phyloP scores from a whole-genome alignment of 192 early-diverging fungal species.

The Coemansia asiatica region DNA sequence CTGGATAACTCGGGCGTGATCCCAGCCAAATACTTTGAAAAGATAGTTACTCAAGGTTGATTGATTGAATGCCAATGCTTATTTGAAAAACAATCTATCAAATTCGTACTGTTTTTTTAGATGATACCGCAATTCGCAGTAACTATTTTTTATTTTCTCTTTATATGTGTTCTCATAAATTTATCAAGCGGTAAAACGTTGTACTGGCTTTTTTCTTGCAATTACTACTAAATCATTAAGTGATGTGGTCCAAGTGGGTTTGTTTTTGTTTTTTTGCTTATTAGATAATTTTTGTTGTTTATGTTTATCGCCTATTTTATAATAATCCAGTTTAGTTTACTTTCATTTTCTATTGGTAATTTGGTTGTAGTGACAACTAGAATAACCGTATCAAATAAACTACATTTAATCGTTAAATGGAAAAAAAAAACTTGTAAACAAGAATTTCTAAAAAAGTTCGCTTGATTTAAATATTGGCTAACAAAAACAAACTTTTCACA shows the following conservation, averaged over 20 bases:
- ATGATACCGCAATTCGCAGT: neutral
- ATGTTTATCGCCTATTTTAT: neutral
- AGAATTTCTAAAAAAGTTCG: too few species aligned
- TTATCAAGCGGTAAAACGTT: neutral
- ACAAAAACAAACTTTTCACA: neutral
- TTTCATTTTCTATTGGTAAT: neutral
- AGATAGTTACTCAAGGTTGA: slow-evolving; percentile 48
- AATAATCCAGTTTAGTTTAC: neutral
- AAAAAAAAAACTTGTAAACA: neutral
- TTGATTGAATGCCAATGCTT: too few species aligned
- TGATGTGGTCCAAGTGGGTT: neutral
- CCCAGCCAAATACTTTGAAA: slow-evolving; percentile 64
- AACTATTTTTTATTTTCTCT: neutral
- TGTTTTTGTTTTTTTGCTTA: neutral
- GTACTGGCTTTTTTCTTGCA: neutral
- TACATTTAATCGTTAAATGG: neutral
- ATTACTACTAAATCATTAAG: neutral
- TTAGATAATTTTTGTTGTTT: neutral
- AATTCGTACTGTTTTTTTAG: too few species aligned
- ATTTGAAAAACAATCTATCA: too few species aligned
- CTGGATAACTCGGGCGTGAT: slow-evolving; percentile 62
- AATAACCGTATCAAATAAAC: neutral
- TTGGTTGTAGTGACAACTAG: neutral
- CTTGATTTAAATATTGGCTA: too few species aligned
- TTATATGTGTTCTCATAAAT: neutral